These are phyloP conservation scores for Mycena indigotica DNA, from an alignment of 768 basidiomycete species.

Conservation along the genomic window DNA sequence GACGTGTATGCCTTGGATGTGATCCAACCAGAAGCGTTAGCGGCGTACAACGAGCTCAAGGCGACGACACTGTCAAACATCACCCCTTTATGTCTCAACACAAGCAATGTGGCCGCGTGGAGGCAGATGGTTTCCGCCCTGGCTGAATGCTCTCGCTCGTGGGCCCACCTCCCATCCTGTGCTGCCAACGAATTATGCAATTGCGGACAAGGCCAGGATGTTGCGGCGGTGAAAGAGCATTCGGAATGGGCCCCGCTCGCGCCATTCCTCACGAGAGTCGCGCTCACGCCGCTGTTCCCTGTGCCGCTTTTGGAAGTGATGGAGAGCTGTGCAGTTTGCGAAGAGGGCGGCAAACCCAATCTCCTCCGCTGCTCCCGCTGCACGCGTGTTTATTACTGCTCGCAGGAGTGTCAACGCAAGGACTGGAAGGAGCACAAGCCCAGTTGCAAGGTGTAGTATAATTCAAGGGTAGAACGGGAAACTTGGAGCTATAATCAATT, in stretches of 20 bases:
- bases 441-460: constrained; percentile 10
- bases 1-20: constrained; percentile 46
- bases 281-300: constrained; percentile 51
- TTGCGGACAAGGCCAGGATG: constrained; percentile 54
- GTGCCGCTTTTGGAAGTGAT: constrained; percentile 44
- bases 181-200: constrained; percentile 54
- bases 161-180: constrained; percentile 53
- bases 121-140: constrained; percentile 51
- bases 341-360: constrained; percentile 32
- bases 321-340: constrained; percentile 33
- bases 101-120: constrained; percentile 48
- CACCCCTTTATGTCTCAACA: constrained; percentile 25
- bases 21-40: constrained; percentile 22
- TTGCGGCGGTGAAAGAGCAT: constrained; percentile 37
- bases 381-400: constrained; percentile 23
- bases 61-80: constrained; percentile 7
- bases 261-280: constrained; percentile 49
- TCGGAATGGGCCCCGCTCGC: constrained; percentile 42
- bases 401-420: constrained; percentile 36
- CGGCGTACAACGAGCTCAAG: constrained; percentile 1
- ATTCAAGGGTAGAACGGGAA: no score
- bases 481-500: no score
- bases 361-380: constrained; percentile 32
- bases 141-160: constrained; percentile 55
- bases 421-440: constrained; percentile 41